These are phyloP conservation scores for Vaccinium myrtillus DNA, from an alignment of 148 eudicot genomes.

Conservation along the genomic window DNA sequence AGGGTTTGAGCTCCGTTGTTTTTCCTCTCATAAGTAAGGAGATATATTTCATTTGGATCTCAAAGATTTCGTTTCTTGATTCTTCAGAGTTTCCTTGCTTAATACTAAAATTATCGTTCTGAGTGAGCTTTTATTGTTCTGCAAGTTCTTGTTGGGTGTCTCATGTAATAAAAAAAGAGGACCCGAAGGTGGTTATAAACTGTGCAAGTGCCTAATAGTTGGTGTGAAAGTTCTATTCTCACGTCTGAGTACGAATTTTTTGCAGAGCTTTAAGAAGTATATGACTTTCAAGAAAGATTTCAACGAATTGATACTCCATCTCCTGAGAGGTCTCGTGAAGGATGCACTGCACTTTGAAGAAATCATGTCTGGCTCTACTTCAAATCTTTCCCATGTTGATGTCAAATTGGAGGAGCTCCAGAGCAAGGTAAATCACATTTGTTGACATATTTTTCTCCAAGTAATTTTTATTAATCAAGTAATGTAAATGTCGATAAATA, in stretches of 20 bases:
- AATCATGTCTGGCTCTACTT: conserved; percentile 58
- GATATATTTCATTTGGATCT: neutral
- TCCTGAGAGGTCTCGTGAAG: conserved; percentile 78
- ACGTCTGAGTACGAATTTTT: neutral
- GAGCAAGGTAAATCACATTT: conserved; percentile 57
- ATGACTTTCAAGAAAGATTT: conserved; percentile 92
- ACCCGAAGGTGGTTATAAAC: neutral
- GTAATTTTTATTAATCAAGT: neutral
- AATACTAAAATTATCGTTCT: neutral
- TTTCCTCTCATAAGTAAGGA: neutral
- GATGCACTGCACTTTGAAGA: conserved; percentile 83
- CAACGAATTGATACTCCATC: conserved; percentile 69
- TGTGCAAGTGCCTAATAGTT: neutral
- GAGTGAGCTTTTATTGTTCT: neutral
- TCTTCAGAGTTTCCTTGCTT: neutral
- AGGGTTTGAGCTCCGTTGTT: neutral
- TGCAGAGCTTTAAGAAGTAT: conserved; percentile 87
- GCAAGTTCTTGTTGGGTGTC: neutral
- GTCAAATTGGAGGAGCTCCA: conserved; percentile 80
- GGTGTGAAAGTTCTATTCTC: neutral
- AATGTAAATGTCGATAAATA: neutral
- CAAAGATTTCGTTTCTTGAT: neutral
- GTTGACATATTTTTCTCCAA: neutral
- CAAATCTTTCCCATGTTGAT: conserved; percentile 52
- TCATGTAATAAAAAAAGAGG: neutral